These are phyloP conservation scores for Cucurbita argyrosperma DNA, from an alignment of 306 rosid genomes.

Conservation along the genomic window DNA sequence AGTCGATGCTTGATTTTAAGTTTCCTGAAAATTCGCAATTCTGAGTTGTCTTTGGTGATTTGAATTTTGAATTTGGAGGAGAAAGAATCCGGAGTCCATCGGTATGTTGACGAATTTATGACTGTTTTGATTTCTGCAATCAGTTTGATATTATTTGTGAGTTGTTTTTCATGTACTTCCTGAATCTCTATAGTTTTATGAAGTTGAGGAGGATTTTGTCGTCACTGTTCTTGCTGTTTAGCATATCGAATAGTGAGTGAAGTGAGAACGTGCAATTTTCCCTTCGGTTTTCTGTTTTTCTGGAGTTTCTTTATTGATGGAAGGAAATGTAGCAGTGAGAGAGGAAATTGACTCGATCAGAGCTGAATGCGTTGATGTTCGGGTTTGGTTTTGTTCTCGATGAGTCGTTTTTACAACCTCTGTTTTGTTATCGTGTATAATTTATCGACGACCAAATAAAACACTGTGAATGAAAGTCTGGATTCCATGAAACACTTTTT, in stretches of 20 bases:
- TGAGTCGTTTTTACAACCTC: neutral
- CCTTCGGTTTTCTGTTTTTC: neutral
- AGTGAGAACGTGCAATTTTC: neutral
- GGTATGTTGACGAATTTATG: conserved; percentile 17
- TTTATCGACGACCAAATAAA: neutral
- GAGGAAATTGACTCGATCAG: neutral
- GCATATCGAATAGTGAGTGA: neutral
- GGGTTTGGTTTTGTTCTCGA: neutral
- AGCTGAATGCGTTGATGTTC: neutral
- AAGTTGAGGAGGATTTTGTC: neutral
- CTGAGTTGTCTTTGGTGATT: conserved; percentile 6
- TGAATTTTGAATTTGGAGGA: conserved; percentile 21
- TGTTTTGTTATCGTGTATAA: neutral
- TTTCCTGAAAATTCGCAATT: conserved; percentile 14
- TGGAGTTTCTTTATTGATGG: neutral
- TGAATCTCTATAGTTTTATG: neutral
- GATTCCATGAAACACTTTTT: neutral
- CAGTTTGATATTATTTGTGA: neutral
- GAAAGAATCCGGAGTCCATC: neutral
- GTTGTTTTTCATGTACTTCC: neutral
- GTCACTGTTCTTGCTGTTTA: neutral
- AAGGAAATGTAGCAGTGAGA: neutral
- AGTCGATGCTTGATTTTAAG: neutral
- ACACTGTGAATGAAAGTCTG: neutral
- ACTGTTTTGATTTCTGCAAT: neutral